These are phyloP conservation scores for Epicoccum nigrum DNA, from an alignment of 2,329 filamentous ascomycete species.

Conservation along the genomic window DNA sequence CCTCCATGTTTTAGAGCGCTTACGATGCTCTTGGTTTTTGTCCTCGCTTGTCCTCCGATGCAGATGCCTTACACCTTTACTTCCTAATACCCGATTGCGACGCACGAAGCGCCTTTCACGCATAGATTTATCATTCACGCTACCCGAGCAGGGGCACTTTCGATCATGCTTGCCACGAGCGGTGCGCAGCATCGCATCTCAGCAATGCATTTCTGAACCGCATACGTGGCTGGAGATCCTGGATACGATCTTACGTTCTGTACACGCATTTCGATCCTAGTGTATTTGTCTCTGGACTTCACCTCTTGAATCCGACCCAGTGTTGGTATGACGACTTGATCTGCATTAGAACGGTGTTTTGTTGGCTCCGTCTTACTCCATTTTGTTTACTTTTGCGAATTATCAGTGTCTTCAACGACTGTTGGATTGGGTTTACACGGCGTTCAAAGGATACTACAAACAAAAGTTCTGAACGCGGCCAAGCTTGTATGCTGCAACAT, in stretches of 20 bases:
- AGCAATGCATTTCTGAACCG: constrained; percentile 3
- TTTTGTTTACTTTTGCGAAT: constrained; percentile 23
- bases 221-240: constrained; percentile 5
- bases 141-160: constrained; percentile 9
- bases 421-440: constrained; percentile 30
- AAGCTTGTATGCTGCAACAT: constrained; percentile 21
- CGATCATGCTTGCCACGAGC: constrained; percentile 7
- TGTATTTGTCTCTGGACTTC: constrained; percentile 35
- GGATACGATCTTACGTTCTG: constrained; percentile 26
- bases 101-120: constrained; percentile 30
- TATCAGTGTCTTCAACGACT: constrained; percentile 27
- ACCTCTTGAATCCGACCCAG: constrained; percentile 33
- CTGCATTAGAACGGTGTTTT: constrained; percentile 44
- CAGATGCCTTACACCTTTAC: constrained; percentile 19
- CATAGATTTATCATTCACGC: constrained; percentile 24
- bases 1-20: constrained; percentile 53
- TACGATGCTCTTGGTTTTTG: not conserved
- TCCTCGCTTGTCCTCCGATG: constrained; percentile 8
- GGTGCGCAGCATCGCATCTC: constrained; percentile 3
- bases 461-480: constrained; percentile 32
- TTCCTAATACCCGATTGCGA: constrained; percentile 34
- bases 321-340: constrained; percentile 42
- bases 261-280: constrained; percentile 29
- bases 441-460: constrained; percentile 30
- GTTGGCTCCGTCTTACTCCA: constrained; percentile 18